phyloP scores from a whole-genome alignment of 2,329 filamentous ascomycete genomes.

The Dactylellina cionopaga region DNA sequence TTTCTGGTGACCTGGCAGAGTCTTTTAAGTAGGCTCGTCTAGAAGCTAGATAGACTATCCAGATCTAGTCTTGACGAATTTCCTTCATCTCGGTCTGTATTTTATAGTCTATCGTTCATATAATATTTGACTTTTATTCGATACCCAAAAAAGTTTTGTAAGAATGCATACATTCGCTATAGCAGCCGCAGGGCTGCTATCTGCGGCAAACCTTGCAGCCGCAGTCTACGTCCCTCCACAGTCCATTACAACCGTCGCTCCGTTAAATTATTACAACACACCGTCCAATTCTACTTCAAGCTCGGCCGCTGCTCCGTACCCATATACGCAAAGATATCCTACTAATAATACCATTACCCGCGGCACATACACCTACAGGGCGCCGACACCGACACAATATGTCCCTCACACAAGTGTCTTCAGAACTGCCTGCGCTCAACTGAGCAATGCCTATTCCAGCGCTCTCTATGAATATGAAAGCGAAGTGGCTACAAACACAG shows the following conservation, averaged over 20 bases:
- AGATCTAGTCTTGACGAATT: not conserved
- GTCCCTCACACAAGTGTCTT: conserved; percentile 25
- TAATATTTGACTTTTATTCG: conserved; percentile 5
- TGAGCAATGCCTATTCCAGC: conserved; percentile 27
- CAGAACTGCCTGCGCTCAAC: conserved; percentile 27
- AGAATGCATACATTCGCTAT: conserved; percentile 20
- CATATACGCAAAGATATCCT: not conserved
- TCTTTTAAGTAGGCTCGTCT: conserved; percentile 30
- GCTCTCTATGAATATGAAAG: conserved; percentile 4
- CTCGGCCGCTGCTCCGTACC: not conserved
- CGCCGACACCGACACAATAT: conserved; percentile 27
- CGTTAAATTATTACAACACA: conserved; percentile 10
- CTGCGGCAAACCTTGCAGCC: conserved; percentile 25
- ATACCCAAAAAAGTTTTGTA: conserved; percentile 15
- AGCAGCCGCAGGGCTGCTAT: conserved; percentile 28
- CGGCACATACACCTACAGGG: not conserved
- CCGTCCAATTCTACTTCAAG: conserved; percentile 10
- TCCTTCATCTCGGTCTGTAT: not conserved
- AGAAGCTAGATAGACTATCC: conserved; percentile 1
- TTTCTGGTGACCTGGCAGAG: conserved; percentile 10
- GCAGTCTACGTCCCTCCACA: conserved; percentile 5
- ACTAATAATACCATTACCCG: not conserved
- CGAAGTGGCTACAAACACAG: not conserved
- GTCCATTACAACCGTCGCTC: not conserved
- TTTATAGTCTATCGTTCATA: conserved; percentile 1